Base-by-base conservation (phyloP, 1,139 yeast species). In the Kluyveromyces marxianus region DNA sequence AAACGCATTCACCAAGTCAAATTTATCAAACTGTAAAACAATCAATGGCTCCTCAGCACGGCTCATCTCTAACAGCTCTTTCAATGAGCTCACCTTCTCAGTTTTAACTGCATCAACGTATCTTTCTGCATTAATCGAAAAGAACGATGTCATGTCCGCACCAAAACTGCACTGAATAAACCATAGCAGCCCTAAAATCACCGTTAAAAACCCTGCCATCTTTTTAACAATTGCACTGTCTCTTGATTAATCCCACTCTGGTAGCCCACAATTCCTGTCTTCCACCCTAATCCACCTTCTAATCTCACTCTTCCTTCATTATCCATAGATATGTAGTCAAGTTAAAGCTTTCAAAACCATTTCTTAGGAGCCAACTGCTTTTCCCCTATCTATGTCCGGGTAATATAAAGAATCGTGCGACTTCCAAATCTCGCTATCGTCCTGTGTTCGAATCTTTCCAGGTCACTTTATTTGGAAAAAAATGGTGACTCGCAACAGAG, bases 11-110 rank as follows among this genome's bases (percentile, higher is more conserved):
- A 53, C 27, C 4, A 57, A 14, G 35, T 52, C 50, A 40, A 49
- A 57, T 21, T 51, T 47, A 14, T 48, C 42, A 40, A 60, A 59
- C 37, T 57, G 56, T 44, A 58, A 53, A 7, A 59, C 44, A 26
- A 59, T 50, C 4, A 58, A 7, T 10, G 64, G 64, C 31, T 53
- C 51, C 8, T 50, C 48, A 25, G 44, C 38, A 30, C 43, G 47
- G 10, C 46, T 42, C 4, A 39, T 7, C 21, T n/a, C 7, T 28
- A 46, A n/a, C 10, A 49, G 41, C 37, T 47, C 45, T 6, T 21
- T 32, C 40, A 48, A 35, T 3, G 44, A 39, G 7, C 8, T 29
- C 14, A 38, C 44, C 7, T 25, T 26, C n/a, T 27, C 10, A 3
- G 32, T 10, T 34, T 41, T 36, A 21, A 41, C 33, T 6, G 29